Evolutionary conservation across 169 alveolate species (phyloP), one percentile per base, ranked within the genome.

Genomic region (Plasmodium sp.): DNA sequence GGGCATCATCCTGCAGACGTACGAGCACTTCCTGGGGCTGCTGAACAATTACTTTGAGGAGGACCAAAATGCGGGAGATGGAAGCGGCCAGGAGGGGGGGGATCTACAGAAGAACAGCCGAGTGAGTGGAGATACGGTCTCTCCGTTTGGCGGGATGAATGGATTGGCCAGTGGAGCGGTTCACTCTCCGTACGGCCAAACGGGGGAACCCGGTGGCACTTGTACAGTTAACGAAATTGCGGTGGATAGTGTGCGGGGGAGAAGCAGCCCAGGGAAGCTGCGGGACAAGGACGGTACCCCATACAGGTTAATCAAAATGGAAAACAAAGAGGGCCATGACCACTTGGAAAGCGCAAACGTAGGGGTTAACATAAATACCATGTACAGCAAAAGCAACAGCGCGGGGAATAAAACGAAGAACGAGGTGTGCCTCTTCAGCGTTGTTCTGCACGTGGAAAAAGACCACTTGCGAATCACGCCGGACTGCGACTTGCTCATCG

Each of bases 371-470:
- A 45, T 71, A 1, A 67, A 84, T 4, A 67, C 34, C 48, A 72
- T 31, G 31, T 31, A 84, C 22, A 84, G 43, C 39, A 84, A 72
- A 14, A 39, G 6, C 2, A 79, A 58, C 7, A 56, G 22, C 6
- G 34, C 33, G 10, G 48, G 51, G 2, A 75, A 54, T 9, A 77
- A 54, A 27, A 3, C 27, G n/a, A 86, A 86, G 5, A 86, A 86
- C 5, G 86, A 86, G 10, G 72, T 86, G 31, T 79, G 85, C 6
- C 85, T 86, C 0, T 86, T 86, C 34, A 86, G 71, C 22, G 81
- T 86, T 4, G 54, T 41, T 7, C n/a, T 86, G 27, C 80, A 48
- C 4, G 71, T 86, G 27, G 85, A 86, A 54, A 48, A 86, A 1
- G 39, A 36, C 2, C 39, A 86, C 10, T n/a, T 86, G 3, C 54